Evolutionary conservation across 495 filamentous ascomycete genomes (phyloP), one percentile per base, ranked within the genome.

Genomic region (Trichoderma erinaceum): DNA sequence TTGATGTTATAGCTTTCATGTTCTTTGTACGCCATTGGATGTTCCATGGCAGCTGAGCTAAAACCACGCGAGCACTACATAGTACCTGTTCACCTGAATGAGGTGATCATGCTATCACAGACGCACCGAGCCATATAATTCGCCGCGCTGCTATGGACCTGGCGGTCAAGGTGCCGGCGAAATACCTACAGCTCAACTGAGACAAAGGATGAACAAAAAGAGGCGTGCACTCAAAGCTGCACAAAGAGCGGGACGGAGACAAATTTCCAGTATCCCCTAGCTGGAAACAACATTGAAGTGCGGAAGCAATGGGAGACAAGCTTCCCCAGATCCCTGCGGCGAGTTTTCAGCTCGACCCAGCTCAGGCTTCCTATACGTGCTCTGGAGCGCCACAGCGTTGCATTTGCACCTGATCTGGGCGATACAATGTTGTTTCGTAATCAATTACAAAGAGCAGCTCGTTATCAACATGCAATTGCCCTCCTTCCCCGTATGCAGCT

Each of bases 11-110:
- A 18, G n/a, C 18, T 18, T 5, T 5, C 48, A 25, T 52, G 13
- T 56, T n/a, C 21, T 25, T 16, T 56, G 50, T n/a, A 25, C n/a
- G 50, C 21, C 56, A 61, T 61, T 61, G 56, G 56, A 32, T 48
- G 5, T 15, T 18, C 48, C n/a, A 29, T 29, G 4, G 29, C 29
- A 29, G 29, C 29, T 29, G 29, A 29, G 29, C 46, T 52, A 6
- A 25, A 52, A 23, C 4, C 48, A 52, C 48, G 25, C 18, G 21
- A 38, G 35, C 7, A 38, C 35, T 38, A 38, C 4, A 38, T 38
- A 35, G 29, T 29, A 29, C 29, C 4, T 29, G 29, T 29, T 29
- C 29, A 29, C 29, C 29, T 29, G 2, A 2, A 6, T 7, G 35
- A 7, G 35, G 35, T 38, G 35, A 38, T 38, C 4, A 38, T 38